Evolutionary conservation across 2,329 filamentous ascomycete genomes (phyloP).

Genomic region (Diaporthe citrichinensis): DNA sequence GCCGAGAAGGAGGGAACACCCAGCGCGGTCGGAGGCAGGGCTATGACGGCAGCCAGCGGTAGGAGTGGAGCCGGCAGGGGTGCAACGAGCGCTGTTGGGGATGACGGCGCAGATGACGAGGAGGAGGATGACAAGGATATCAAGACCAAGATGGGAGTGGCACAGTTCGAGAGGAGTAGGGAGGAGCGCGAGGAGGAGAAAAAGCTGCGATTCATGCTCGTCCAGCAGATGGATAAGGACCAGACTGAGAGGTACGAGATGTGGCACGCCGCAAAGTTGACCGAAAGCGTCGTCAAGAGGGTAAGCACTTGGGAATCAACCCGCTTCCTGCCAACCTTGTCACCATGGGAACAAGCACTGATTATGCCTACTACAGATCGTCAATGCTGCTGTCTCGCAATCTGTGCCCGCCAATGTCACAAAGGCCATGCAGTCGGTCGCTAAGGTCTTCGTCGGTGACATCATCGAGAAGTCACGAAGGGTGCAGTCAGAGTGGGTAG

Average conservation of each 20-base stretch:
- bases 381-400: constrained; percentile 86
- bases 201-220: constrained; percentile 72
- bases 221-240: constrained; percentile 74
- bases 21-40: constrained; percentile 61
- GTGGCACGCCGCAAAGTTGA: constrained; percentile 78
- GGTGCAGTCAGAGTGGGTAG: constrained; percentile 80
- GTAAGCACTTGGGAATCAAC: constrained; percentile 55
- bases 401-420: constrained; percentile 82
- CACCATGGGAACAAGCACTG: neutral
- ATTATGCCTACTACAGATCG: constrained; percentile 63
- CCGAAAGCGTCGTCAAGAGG: constrained; percentile 77
- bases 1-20: constrained; percentile 51
- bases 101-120: constrained; percentile 65
- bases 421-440: constrained; percentile 81
- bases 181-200: constrained; percentile 76
- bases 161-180: constrained; percentile 56
- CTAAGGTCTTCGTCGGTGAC: constrained; percentile 83
- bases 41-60: constrained; percentile 59
- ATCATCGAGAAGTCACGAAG: constrained; percentile 80
- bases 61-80: constrained; percentile 54
- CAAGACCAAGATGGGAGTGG: constrained; percentile 48
- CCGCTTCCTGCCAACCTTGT: neutral
- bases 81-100: constrained; percentile 64
- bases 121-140: constrained; percentile 50
- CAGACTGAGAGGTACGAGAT: constrained; percentile 80